A percentile compares a stretch with the other conserved stretches of the same genome.
Evolutionary conservation across 2,329 filamentous ascomycete species (phyloP).

Genomic region (Xylaria polymorpha): DNA sequence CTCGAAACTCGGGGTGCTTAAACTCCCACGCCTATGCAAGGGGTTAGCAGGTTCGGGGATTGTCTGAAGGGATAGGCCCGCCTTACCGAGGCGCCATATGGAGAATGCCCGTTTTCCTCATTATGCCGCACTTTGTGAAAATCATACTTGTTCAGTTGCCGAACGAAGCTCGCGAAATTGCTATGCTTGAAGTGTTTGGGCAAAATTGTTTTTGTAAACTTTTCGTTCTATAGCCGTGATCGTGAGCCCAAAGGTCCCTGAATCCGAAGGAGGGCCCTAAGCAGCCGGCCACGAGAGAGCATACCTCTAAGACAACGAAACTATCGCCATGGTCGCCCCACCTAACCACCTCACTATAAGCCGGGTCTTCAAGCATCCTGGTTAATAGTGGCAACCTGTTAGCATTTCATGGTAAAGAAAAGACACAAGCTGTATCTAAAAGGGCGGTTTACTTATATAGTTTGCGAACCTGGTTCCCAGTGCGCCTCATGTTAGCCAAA

Average conservation of each 20-base stretch:
- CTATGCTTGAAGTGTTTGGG: conserved; percentile 89
- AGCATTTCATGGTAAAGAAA: conserved; percentile 33
- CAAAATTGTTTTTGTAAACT: conserved; percentile 84
- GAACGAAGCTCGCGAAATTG: conserved; percentile 83
- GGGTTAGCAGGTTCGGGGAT: conserved; percentile 47
- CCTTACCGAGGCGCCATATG: conserved; percentile 81
- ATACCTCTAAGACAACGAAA: conserved; percentile 96
- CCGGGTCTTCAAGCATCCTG: conserved; percentile 96
- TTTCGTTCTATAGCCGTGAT: conserved; percentile 78
- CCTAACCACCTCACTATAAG: conserved; percentile 90
- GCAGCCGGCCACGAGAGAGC: conserved; percentile 40
- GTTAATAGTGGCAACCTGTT: conserved; percentile 48
- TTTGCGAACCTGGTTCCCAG: conserved; percentile 82
- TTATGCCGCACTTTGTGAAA: conserved; percentile 93
- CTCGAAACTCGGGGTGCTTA: conserved; percentile 95
- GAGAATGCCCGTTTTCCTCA: conserved; percentile 83
- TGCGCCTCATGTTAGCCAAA: conserved; percentile 46
- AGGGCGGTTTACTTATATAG: conserved; percentile 82
- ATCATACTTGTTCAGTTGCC: conserved; percentile 82
- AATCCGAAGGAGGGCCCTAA: not conserved
- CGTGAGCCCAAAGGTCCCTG: conserved; percentile 39
- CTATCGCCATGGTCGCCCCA: conserved; percentile 96
- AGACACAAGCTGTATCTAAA: conserved; percentile 37
- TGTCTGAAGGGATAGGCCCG: conserved; percentile 39
- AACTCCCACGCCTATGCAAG: conserved; percentile 85